phyloP scores from a whole-genome alignment of 306 rosid genomes.

The Prunus mira region DNA sequence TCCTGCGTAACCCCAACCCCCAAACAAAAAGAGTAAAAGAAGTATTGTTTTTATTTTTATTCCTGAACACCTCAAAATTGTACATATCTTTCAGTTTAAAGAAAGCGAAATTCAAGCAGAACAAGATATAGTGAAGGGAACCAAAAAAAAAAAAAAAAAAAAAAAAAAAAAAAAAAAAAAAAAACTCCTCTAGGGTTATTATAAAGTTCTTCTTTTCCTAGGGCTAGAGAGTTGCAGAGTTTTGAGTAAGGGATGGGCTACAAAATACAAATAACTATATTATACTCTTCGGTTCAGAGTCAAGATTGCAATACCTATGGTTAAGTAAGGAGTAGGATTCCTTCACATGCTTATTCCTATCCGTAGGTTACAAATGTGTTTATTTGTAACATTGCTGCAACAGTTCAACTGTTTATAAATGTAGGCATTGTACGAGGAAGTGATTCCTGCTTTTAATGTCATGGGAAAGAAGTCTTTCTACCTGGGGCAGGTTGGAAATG shows the following conservation, averaged over 20 bases:
- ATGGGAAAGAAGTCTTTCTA: slow-evolving; percentile 83
- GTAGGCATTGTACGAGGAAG: slow-evolving; percentile 66
- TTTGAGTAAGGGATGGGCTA: not conserved
- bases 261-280: not conserved
- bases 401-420: slow-evolving; percentile 21
- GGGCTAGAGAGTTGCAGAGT: not conserved
- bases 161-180: no score
- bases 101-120: not conserved
- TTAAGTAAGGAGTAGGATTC: not conserved
- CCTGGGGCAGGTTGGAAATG: slow-evolving; percentile 89
- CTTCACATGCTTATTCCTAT: not conserved
- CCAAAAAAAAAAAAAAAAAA: no score
- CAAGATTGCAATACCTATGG: not conserved
- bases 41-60: not conserved
- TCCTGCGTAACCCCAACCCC: not conserved
- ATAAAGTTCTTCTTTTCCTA: not conserved
- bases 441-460: slow-evolving; percentile 61
- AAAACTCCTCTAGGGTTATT: not conserved
- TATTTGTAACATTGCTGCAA: not conserved
- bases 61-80: not conserved
- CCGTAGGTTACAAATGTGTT: not conserved
- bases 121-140: not conserved
- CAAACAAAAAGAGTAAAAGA: not conserved
- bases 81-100: not conserved
- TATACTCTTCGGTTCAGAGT: not conserved